Evolutionary conservation across 768 basidiomycete species (phyloP), one percentile per base, ranked within the genome.

Genomic region (Rhizopogon vinicolor): DNA sequence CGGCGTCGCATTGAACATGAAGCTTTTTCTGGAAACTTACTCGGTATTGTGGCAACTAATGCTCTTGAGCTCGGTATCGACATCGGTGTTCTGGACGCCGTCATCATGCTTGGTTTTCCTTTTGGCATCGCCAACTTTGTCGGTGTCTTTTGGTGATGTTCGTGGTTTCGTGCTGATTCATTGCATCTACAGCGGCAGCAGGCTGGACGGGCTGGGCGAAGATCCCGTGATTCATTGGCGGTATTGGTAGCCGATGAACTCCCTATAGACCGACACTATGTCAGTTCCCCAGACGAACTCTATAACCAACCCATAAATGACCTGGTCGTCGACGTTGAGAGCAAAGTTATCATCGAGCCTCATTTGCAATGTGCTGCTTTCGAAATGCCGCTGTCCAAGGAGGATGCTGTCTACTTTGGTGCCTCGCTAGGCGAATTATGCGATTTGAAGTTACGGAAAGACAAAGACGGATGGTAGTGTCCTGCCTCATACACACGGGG

Each of bases 41-140:
- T 96, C 0, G 93, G 93, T 12, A 87, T 95, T 44, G 79, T 96
- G 35, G 89, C 92, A 0, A 96, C 93, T 0, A 95, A 93, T 62
- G 93, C 93, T 0, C 78, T 95, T 12, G 93, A 96, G 68, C 81
- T 95, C 7, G 92, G 92, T 13, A 87, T 93, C n/a, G 91, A 94
- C 62, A 93, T 94, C 37, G 92, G 91, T 14, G 82, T 79, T n/a
- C 68, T 94, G 51, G 93, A 95, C 64, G 90, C 88, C 7, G 93
- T 95, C 41, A 82, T 96, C 53, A 90, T 93, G 81, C 80, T 93
- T 29, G 91, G 91, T 1, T 93, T 95, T 66, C 93, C 93, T 0
- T 76, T 81, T 52, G 82, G 80, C 41, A 72, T 94, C 37, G 87
- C 93, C 0, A 93, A 90, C 61, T 88, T 93, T 55, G 91, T 93